These are phyloP conservation scores for Sclerotinia spermophila DNA, from an alignment of 2,329 filamentous ascomycete genomes.

Conservation along the genomic window DNA sequence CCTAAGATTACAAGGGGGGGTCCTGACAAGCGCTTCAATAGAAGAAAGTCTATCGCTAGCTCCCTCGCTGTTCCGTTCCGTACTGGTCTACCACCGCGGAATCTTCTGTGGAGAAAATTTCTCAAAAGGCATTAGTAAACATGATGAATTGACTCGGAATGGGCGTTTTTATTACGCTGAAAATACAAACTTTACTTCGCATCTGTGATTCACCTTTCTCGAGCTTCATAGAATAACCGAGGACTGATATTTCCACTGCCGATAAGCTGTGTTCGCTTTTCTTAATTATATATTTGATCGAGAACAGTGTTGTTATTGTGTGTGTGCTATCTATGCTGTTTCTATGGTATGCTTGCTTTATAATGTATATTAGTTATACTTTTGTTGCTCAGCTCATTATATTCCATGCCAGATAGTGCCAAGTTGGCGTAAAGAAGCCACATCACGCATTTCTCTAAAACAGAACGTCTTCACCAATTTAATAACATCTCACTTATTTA, in stretches of 20 bases:
- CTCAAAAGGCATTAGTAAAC: too few species aligned
- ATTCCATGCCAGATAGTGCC: background rate
- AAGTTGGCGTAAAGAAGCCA: too few species aligned
- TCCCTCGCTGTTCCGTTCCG: background rate
- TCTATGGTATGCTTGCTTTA: background rate
- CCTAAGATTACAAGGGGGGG: background rate
- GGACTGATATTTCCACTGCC: too few species aligned
- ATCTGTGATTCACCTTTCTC: too few species aligned
- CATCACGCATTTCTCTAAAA: background rate
- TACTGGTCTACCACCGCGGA: too few species aligned
- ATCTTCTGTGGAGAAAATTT: too few species aligned
- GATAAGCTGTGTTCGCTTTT: too few species aligned
- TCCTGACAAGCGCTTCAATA: background rate
- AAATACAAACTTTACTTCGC: background rate
- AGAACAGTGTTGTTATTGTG: background rate
- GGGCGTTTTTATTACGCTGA: background rate
- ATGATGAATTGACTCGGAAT: background rate
- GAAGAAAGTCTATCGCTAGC: background rate
- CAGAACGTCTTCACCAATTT: rapidly evolving
- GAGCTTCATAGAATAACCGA: too few species aligned
- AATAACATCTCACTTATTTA: background rate
- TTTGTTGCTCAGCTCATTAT: background rate
- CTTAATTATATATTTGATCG: background rate
- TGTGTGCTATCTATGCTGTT: background rate
- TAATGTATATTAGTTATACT: background rate